A percentile compares a stretch with the other conserved stretches of the same genome.
Evolutionary conservation across 1,139 yeast species (phyloP).

Genomic region (Pichia sp.): DNA sequence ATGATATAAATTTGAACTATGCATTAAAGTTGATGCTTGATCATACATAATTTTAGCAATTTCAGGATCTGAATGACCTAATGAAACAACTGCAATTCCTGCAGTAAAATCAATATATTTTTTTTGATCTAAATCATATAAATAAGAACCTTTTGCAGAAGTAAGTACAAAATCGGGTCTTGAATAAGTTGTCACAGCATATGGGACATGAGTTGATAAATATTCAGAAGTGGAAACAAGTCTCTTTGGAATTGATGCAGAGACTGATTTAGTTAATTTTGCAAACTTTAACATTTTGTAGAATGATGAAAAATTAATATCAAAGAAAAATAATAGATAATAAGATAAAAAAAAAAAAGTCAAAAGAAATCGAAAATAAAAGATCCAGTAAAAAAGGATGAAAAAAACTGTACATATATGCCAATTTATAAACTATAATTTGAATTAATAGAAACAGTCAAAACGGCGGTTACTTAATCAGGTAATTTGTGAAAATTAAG

Average conservation of each 20-base stretch:
- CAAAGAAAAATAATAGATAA: neutral
- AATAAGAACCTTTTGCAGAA: conserved; percentile 64
- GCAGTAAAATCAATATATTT: conserved; percentile 86
- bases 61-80: conserved; percentile 80
- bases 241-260: conserved; percentile 7
- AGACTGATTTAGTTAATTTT: neutral
- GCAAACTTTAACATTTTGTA: conserved; percentile 5
- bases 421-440: no score
- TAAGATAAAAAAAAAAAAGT: neutral
- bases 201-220: conserved; percentile 41
- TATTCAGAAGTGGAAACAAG: conserved; percentile 28
- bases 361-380: neutral
- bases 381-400: neutral
- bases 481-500: no score
- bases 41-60: conserved; percentile 62
- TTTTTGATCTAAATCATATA: conserved; percentile 73
- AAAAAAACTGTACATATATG: neutral
- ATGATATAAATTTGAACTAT: conserved; percentile 79
- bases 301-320: neutral
- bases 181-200: conserved; percentile 73
- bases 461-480: no score
- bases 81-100: conserved; percentile 93
- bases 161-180: conserved; percentile 68
- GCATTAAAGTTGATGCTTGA: conserved; percentile 70
- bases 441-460: no score